Conservation (phyloP, 2,329 filamentous ascomycete species). For the Paramyrothecium sp. region DNA sequence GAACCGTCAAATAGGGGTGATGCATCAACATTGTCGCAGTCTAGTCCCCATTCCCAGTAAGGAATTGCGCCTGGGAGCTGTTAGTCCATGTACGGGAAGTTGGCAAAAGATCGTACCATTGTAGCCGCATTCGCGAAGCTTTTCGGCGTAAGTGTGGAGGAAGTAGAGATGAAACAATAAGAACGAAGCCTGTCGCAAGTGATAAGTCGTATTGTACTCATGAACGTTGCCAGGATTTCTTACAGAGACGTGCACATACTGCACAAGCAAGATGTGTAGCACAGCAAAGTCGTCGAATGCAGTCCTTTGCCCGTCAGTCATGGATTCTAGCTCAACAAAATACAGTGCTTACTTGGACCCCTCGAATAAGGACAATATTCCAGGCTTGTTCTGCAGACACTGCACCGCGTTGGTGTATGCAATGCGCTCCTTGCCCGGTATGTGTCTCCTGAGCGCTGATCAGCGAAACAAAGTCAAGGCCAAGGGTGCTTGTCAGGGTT, state of each 20-base stretch:
- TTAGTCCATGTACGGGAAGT: neutral
- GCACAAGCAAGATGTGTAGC: neutral
- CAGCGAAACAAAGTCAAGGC: neutral
- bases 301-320: neutral
- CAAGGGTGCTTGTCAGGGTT: neutral
- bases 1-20: neutral
- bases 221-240: neutral
- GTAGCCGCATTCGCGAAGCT: neutral
- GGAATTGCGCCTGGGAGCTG: neutral
- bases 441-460: neutral
- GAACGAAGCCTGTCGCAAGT: neutral
- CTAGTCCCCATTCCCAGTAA: neutral
- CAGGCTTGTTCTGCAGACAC: neutral
- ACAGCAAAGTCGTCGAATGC: conserved; percentile 1
- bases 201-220: neutral
- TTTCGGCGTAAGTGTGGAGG: neutral
- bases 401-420: neutral
- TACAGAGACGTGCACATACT: neutral
- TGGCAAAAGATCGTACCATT: neutral
- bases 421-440: neutral
- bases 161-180: neutral
- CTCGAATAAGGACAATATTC: neutral
- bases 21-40: neutral
- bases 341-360: neutral
- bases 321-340: neutral